Evolutionary conservation across 495 filamentous ascomycete genomes (phyloP).

Genomic region (Aspergillus ostianus): DNA sequence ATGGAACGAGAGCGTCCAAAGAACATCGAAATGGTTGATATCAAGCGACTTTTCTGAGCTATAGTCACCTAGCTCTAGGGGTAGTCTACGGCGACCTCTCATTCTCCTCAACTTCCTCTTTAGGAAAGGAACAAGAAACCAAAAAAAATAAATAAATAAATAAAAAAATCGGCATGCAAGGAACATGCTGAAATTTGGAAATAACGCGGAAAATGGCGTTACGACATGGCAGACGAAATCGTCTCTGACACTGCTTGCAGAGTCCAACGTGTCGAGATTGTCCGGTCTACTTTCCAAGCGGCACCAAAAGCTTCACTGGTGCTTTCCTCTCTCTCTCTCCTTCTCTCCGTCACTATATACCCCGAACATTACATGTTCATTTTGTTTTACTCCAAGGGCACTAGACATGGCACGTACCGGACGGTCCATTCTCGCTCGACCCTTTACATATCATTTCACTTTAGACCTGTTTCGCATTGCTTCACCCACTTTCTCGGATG

Average conservation of each 20-base stretch:
- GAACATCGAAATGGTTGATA: constrained; percentile 37
- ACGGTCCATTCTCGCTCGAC: not conserved
- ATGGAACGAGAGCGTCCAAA: constrained; percentile 47
- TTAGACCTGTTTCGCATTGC: not conserved
- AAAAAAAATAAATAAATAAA: too few relatives aligned
- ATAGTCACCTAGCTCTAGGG: not conserved
- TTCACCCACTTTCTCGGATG: not conserved
- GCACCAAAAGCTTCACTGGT: not conserved
- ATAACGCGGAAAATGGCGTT: constrained; percentile 4
- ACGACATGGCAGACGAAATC: not conserved
- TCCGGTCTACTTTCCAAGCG: not conserved
- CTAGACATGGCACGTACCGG: not conserved
- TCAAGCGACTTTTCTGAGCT: constrained; percentile 40
- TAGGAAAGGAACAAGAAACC: not conserved
- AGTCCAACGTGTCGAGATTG: not conserved
- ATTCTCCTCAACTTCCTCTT: not conserved
- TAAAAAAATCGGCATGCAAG: constrained; percentile 2
- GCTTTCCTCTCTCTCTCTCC: not conserved
- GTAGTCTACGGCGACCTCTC: not conserved
- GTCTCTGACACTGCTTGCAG: not conserved
- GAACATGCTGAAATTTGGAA: not conserved
- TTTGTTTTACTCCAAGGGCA: not conserved
- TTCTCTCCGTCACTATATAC: not conserved
- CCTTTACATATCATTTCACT: not conserved
- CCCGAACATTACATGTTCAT: not conserved